Percentiles rank a stretch among this genome's conserved stretches.
These are phyloP conservation scores for Aspergillus sp. DNA, from an alignment of 2,329 filamentous ascomycete species.

Conservation along the genomic window DNA sequence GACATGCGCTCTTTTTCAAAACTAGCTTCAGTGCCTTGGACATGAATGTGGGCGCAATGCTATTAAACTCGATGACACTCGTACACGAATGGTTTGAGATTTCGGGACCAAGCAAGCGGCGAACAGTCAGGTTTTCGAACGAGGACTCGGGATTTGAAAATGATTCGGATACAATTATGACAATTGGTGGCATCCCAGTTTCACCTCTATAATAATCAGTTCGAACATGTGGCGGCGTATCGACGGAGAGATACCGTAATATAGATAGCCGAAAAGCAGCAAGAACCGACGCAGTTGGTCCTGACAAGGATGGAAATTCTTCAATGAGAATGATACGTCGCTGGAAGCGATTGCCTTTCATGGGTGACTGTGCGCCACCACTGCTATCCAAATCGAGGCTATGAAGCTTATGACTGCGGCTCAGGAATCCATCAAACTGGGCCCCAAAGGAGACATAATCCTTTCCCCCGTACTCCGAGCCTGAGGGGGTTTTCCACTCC, in stretches of 20 bases:
- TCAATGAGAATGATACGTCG: conserved; percentile 69
- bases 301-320: conserved; percentile 77
- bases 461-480: conserved; percentile 58
- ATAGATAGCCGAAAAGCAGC: conserved; percentile 74
- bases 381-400: conserved; percentile 57
- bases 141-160: conserved; percentile 81
- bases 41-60: conserved; percentile 82
- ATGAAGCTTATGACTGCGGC: conserved; percentile 75
- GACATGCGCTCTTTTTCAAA: conserved; percentile 79
- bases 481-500: conserved; percentile 86
- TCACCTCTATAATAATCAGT: conserved; percentile 22
- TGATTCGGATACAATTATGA: conserved; percentile 91
- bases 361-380: neutral
- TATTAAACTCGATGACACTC: conserved; percentile 85
- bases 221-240: conserved; percentile 57
- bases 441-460: conserved; percentile 69
- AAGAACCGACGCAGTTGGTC: conserved; percentile 63
- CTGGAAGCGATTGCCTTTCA: conserved; percentile 27
- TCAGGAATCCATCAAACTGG: conserved; percentile 91
- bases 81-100: conserved; percentile 79
- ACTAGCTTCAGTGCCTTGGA: conserved; percentile 79
- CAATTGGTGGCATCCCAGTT: conserved; percentile 59
- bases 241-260: conserved; percentile 70
- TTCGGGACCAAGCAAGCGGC: conserved; percentile 82
- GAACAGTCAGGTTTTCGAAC: conserved; percentile 88